Base-by-base conservation (phyloP, 306 rosid genomes). In the Rubus parviflorus region DNA sequence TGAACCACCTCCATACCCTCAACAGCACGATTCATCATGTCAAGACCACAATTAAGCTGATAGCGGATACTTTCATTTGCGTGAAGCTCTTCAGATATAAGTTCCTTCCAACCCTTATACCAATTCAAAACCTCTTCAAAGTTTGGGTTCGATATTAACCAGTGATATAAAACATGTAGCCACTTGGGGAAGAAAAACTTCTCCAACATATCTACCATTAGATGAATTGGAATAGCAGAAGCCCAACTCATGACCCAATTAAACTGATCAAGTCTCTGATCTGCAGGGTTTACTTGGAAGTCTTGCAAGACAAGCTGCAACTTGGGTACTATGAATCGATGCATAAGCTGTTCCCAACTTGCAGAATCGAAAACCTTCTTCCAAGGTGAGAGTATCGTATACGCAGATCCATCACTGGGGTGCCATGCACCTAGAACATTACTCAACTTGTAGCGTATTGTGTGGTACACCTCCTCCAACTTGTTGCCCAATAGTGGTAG, bases 341-440 rank as follows among this genome's bases (percentile, higher is more conserved):
- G 89, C 97, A 92, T 86, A 46, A 95, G 97, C 16, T 92, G 94
- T 78, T 95, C 97, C 99, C 97, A 95, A 72, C 97, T 95, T 10
- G 71, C 86, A 37, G 93, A 66, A 84, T 92, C 97, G 75, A 95
- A 95, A 62, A 95, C 90, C 60, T 88, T 52, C 82, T 88, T 92
- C 97, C 99, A 95, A 15, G 96, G 97, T 51, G 97, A 91, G 75
- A 95, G 81, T 82, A 95, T 88, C 51, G 92, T 85, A 83, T 88
- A 87, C 4, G 97, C 96, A 85, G 94, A 95, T 2, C 77, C 87
- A 83, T 92, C 99, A 75, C 93, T 92, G 14, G 97, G 97, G 78
- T 95, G 97, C 99, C 97, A 95, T 45, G 94, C 98, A 63, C 94
- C 97, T 70, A 95, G 96, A 87, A 91, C 87, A 67, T 85, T 80